Evolutionary conservation across 345 rosid genomes (phyloP).

Genomic region (Erysimum cheiranthoides): DNA sequence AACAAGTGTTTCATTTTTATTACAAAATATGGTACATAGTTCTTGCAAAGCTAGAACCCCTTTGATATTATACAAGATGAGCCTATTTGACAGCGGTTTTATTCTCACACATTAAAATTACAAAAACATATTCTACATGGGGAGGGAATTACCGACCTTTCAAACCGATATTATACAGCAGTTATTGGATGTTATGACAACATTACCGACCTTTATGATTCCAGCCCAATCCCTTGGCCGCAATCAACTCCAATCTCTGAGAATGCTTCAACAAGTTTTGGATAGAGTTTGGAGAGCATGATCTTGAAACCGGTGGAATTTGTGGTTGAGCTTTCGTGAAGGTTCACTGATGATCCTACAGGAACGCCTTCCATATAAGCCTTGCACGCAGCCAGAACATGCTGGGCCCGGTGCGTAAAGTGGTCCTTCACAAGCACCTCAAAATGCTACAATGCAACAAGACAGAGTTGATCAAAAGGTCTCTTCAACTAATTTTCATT

Average conservation of each 20-base stretch:
- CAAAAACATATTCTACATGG: constrained; percentile 40
- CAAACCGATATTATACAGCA: constrained; percentile 39
- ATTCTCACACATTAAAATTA: constrained; percentile 40
- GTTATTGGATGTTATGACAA: constrained; percentile 33
- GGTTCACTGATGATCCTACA: constrained; percentile 56
- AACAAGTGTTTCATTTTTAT: constrained; percentile 22
- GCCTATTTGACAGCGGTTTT: constrained; percentile 41
- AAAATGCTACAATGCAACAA: constrained; percentile 69
- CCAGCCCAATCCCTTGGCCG: constrained; percentile 48
- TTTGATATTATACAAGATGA: constrained; percentile 33
- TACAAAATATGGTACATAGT: constrained; percentile 38
- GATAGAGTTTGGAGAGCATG: constrained; percentile 85
- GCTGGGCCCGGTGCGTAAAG: constrained; percentile 49
- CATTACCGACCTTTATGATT: constrained; percentile 32
- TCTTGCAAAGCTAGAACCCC: constrained; percentile 22
- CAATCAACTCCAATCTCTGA: constrained; percentile 70
- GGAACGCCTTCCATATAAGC: constrained; percentile 77
- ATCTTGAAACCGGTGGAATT: constrained; percentile 91
- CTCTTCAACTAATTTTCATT: constrained; percentile 1
- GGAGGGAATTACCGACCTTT: constrained; percentile 18
- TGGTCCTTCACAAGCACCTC: constrained; percentile 81
- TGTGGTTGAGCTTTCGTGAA: constrained; percentile 49
- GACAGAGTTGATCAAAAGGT: constrained; percentile 30
- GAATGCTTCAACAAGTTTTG: constrained; percentile 79
- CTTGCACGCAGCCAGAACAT: constrained; percentile 68